Conservation (phyloP, 768 basidiomycete species). For the Lactarius tabidus region DNA sequence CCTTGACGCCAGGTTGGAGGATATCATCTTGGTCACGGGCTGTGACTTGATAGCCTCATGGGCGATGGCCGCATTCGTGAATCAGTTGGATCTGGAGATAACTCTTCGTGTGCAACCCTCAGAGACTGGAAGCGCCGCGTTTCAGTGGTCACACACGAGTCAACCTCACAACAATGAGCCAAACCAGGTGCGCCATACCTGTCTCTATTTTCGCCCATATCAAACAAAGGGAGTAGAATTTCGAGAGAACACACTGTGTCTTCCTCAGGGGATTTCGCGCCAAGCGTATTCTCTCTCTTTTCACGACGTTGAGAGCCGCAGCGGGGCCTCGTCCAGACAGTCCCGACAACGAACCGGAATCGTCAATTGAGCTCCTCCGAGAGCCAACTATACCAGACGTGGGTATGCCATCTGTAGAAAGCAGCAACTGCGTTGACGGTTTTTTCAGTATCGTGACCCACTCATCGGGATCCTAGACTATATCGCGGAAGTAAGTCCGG, state of each 20-base stretch:
- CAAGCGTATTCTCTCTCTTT: constrained; percentile 16
- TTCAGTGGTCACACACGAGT: constrained; percentile 13
- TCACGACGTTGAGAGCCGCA: constrained; percentile 9
- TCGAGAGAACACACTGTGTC: constrained; percentile 5
- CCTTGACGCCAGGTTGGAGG: constrained; percentile 13
- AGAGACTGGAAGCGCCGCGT: neutral
- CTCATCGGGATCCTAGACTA: constrained; percentile 19
- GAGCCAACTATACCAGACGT: constrained; percentile 16
- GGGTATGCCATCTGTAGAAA: neutral
- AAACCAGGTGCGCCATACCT: neutral
- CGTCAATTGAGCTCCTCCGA: constrained; percentile 14
- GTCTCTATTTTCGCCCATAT: neutral
- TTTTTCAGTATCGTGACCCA: constrained; percentile 16
- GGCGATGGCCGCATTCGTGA: neutral
- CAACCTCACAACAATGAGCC: constrained; percentile 13
- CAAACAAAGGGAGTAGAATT: constrained; percentile 1
- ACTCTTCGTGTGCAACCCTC: neutral
- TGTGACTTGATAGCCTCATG: constrained; percentile 5
- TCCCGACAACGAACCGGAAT: constrained; percentile 13
- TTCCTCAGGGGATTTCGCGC: constrained; percentile 24
- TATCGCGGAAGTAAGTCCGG: constrained; percentile 13
- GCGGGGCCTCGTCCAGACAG: constrained; percentile 12
- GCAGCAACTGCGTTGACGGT: neutral
- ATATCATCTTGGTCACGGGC: constrained; percentile 14
- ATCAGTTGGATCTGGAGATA: neutral